Conservation (phyloP, 1,284 basidiomycete species). For the Vanrija pseudolonga region DNA sequence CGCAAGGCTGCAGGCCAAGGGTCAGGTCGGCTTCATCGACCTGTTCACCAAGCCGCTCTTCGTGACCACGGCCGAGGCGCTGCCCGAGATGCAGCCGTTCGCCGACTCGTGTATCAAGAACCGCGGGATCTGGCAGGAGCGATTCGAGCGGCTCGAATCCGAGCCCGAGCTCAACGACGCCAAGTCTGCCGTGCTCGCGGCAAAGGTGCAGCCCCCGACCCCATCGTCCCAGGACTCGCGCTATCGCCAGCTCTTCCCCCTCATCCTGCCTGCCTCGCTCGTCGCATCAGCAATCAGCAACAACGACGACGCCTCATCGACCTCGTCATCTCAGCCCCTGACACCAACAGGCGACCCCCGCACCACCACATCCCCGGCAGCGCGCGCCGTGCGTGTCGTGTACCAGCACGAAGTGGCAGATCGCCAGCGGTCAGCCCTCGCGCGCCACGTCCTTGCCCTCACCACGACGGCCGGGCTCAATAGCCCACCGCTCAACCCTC, state of each 20-base stretch:
- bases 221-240: constrained; percentile 37
- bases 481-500: neutral
- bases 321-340: constrained; percentile 2
- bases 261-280: constrained; percentile 42
- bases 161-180: constrained; percentile 7
- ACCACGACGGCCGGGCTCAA: constrained; percentile 6
- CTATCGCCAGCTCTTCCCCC: constrained; percentile 49
- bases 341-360: neutral
- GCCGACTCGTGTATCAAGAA: constrained; percentile 64
- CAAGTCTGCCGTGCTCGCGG: constrained; percentile 10
- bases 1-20: constrained; percentile 66
- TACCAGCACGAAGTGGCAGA: constrained; percentile 13
- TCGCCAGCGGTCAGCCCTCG: neutral
- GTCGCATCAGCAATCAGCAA: constrained; percentile 5
- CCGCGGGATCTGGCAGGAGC: constrained; percentile 61
- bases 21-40: constrained; percentile 85
- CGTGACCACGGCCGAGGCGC: constrained; percentile 63
- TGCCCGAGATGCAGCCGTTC: constrained; percentile 68
- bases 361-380: neutral
- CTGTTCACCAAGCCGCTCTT: constrained; percentile 78
- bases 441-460: constrained; percentile 12
- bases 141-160: constrained; percentile 51
- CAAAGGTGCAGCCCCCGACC: constrained; percentile 28
- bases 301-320: neutral
- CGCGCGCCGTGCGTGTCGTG: constrained; percentile 6